Base-by-base conservation (phyloP, 331 rosid species). In the Rhamnella rubrinervis region DNA sequence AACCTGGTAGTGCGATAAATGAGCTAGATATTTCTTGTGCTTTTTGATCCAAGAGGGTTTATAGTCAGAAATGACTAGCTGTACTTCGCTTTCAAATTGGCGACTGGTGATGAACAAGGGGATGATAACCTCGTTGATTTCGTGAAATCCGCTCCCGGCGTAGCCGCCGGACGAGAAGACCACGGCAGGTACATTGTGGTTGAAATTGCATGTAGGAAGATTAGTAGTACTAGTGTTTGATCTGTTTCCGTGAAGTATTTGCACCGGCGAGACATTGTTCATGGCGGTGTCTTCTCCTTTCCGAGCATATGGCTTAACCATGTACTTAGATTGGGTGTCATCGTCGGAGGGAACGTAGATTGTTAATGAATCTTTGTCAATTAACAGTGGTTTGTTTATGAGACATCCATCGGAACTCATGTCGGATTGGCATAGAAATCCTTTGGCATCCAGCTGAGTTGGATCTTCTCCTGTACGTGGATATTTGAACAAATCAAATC, bases 111-210 rank as follows among this genome's bases (percentile, higher is more conserved):
- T 73, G 74, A 81, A 81, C 9, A 40, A 11, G 11, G 82, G 79
- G 17, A 72, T 73, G 63, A 72, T 60, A 61, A 70, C 23, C 47
- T 40, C 47, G 47, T 81, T 75, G 57, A 81, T 72, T 59, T 81
- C 79, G 8, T 76, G 82, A 68, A 77, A 77, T 1, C 77, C 59
- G 55, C 73, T 81, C 5, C 85, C 85, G 1, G 79, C 63, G 47
- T 40, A 40, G 13, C 47, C 47, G 13, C 47, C 47, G 0, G 47
- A 40, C 11, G 47, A 40, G 47, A 40, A 40, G 62, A 81, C 21
- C 26, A 73, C 67, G 23, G 69, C 82, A 2, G 74, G 85, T 61
- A 69, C 67, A 6, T 60, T 17, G 40, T 81, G 79, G 15, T 51
- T 13, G 53, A 73, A 76, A 58, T 68, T 25, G 61, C 82, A 81